Evolutionary conservation across 345 rosid species (phyloP), one percentile per base, ranked within the genome.

Genomic region (Arabis alpina): DNA sequence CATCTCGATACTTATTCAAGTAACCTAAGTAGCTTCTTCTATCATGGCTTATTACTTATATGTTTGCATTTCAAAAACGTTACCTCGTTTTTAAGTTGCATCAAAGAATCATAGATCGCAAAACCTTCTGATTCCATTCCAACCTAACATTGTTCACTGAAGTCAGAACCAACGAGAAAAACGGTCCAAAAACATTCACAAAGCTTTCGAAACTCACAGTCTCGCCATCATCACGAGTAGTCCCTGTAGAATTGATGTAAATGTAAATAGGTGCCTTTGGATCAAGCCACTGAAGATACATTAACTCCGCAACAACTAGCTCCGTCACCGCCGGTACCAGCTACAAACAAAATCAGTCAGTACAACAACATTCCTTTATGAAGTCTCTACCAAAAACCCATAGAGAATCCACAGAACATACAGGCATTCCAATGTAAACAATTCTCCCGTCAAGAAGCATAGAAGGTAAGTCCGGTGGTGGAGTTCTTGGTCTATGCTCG

Each of bases 391-490:
- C 7, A 58, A 49, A 42, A n/a, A n/a, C 12, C 10, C 45, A 23
- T 30, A 19, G 1, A 32, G 30, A 58, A 37, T 37, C 23, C 40
- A 66, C 5, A 34, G 6, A 34, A 77, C 89, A 80, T 72, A 93
- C 98, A 40, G 96, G 98, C 94, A 91, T 87, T 66, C 97, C 96
- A 72, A 93, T 87, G 79, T 86, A 91, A 61, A 93, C 92, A 1
- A 91, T 87, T 64, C 98, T 85, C 10, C 85, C 87, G 48, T 89
- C 75, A 52, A 89, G 89, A 71, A 93, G 89, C 77, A 87, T 73
- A 6, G 98, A 88, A 0, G 96, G 92, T 45, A 88, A 80, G 64
- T 90, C 98, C 1, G 97, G 97, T 14, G 93, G 96, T 5, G 93
- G 91, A 60, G 73, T 77, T 61, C 80, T 81, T 4, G 90, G 88